These are phyloP conservation scores for Speleostelium caveatum DNA, from an alignment of 78 protist species.

Conservation along the genomic window DNA sequence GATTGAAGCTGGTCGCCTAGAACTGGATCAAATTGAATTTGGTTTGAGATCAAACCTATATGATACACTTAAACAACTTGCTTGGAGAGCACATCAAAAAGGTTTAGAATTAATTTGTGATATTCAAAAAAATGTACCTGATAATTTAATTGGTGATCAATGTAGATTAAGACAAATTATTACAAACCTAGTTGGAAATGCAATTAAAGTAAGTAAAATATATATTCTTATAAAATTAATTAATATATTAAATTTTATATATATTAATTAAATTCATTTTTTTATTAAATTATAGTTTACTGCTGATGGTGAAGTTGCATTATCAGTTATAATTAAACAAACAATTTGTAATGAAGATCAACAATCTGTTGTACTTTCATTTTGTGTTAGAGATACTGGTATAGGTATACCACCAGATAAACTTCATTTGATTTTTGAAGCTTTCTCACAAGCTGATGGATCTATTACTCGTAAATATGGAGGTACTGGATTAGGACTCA, in stretches of 20 bases:
- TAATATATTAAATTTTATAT: neutral
- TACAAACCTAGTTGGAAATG: constrained; percentile 76
- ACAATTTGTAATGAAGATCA: neutral
- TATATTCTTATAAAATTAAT: no score
- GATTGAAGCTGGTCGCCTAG: constrained; percentile 82
- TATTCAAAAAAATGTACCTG: constrained; percentile 64
- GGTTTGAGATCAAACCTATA: constrained; percentile 34
- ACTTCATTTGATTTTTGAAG: constrained; percentile 72
- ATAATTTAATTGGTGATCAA: constrained; percentile 68
- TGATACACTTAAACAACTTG: constrained; percentile 58
- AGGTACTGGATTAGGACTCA: constrained; percentile 90
- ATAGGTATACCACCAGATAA: constrained; percentile 78
- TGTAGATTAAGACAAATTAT: constrained; percentile 79
- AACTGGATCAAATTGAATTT: constrained; percentile 63
- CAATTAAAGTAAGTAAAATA: no score
- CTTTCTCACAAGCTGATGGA: constrained; percentile 87
- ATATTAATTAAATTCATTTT: constrained; percentile 2
- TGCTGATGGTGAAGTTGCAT: constrained; percentile 74
- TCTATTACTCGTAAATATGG: constrained; percentile 85
- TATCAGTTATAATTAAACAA: neutral
- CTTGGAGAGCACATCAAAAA: constrained; percentile 78
- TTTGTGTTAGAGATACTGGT: constrained; percentile 78
- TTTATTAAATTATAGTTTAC: no score
- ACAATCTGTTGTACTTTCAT: neutral
- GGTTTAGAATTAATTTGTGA: constrained; percentile 66